A percentile compares a stretch with the other conserved stretches of the same genome.
phyloP scores from a whole-genome alignment of 257 asterid species.

The Schizonepeta tenuifolia region DNA sequence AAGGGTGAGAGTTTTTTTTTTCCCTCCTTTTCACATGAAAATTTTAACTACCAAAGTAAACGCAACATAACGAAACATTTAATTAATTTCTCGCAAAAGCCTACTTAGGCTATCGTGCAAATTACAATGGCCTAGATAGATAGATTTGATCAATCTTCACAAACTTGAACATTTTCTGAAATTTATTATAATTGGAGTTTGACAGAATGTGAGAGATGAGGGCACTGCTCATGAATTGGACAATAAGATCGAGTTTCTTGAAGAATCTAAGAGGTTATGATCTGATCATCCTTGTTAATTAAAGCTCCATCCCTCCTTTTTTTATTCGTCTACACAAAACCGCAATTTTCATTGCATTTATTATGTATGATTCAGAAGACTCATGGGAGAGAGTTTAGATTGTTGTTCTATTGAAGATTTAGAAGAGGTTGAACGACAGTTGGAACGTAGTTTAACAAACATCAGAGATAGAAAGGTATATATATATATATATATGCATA shows the following conservation, averaged over 20 bases:
- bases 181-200: background rate
- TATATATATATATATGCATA: too few species aligned
- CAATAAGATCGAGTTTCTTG: slow-evolving; percentile 47
- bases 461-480: slow-evolving; percentile 60
- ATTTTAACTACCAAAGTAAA: too few species aligned
- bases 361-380: slow-evolving; percentile 40
- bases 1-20: too few species aligned
- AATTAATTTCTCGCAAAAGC: too few species aligned
- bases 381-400: slow-evolving; percentile 54
- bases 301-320: background rate
- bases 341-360: background rate
- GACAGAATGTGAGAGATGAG: slow-evolving; percentile 50
- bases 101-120: too few species aligned
- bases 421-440: slow-evolving; percentile 48
- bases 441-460: slow-evolving; percentile 50
- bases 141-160: too few species aligned
- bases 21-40: too few species aligned
- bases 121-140: too few species aligned
- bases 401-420: slow-evolving; percentile 50
- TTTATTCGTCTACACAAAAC: background rate
- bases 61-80: too few species aligned
- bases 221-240: slow-evolving; percentile 24
- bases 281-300: background rate
- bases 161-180: background rate
- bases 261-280: slow-evolving; percentile 53